Evolutionary conservation across 805 yeast genomes (phyloP).

Genomic region (Yarrowia keelungensis): DNA sequence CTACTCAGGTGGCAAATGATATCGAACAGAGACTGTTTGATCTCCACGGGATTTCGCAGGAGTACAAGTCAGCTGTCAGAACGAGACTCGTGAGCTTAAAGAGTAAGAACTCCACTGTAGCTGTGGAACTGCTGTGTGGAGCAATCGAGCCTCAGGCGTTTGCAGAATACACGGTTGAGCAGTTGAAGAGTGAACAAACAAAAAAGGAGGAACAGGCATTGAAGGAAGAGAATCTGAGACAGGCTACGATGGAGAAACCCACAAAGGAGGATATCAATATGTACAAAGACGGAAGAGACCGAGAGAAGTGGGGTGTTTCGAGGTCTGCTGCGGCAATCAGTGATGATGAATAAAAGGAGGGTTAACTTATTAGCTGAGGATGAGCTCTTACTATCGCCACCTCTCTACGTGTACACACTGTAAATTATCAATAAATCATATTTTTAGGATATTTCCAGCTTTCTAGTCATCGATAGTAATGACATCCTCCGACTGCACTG

Average conservation of each 20-base stretch:
- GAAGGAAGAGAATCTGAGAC: constrained; percentile 31
- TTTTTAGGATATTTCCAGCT: too few species aligned
- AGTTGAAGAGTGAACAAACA: constrained; percentile 6
- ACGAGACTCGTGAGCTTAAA: constrained; percentile 27
- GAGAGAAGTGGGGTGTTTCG: constrained; percentile 55
- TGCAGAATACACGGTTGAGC: constrained; percentile 29
- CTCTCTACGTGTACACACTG: too few species aligned
- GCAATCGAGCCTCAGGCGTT: constrained; percentile 24
- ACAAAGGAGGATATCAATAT: constrained; percentile 49
- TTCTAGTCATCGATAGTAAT: background rate
- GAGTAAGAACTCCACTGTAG: constrained; percentile 10
- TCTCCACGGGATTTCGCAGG: constrained; percentile 10
- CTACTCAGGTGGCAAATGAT: constrained; percentile 27
- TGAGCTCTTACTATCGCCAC: too few species aligned
- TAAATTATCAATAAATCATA: too few species aligned
- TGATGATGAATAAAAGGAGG: constrained; percentile 37
- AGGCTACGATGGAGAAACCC: constrained; percentile 21
- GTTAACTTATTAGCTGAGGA: background rate
- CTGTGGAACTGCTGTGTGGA: constrained; percentile 26
- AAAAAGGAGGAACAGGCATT: constrained; percentile 21
- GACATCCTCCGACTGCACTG: background rate
- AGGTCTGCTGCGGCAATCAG: constrained; percentile 54
- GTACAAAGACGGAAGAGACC: constrained; percentile 53
- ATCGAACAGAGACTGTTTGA: constrained; percentile 4
- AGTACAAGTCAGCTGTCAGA: constrained; percentile 32